Evolutionary conservation across 2,329 filamentous ascomycete genomes (phyloP).

Genomic region (Paecilomyces variotii): DNA sequence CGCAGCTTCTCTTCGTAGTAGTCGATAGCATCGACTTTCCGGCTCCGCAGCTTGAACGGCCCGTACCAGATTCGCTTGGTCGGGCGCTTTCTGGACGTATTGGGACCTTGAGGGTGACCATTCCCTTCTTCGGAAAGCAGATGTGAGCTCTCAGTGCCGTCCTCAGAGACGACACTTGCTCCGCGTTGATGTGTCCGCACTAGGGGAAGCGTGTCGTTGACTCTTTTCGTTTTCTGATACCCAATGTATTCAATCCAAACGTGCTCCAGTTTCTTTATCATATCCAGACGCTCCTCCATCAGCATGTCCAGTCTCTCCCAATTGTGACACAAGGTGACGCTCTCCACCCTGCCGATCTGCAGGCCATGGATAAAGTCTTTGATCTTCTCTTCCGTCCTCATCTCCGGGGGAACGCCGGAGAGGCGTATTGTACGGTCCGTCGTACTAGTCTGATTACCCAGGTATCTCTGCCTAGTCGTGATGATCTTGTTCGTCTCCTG

Average conservation of each 20-base stretch:
- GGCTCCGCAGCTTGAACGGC: slow-evolving; percentile 61
- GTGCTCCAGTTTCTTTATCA: slow-evolving; percentile 69
- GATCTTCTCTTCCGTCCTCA: slow-evolving; percentile 75
- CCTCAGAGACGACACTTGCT: slow-evolving; percentile 19
- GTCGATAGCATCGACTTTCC: slow-evolving; percentile 80
- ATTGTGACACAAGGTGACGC: slow-evolving; percentile 74
- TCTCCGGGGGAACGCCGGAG: slow-evolving; percentile 72
- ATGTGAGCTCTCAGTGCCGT: slow-evolving; percentile 53
- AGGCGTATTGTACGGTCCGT: slow-evolving; percentile 90
- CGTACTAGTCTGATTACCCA: slow-evolving; percentile 89
- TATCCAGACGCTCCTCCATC: slow-evolving; percentile 56
- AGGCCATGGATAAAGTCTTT: slow-evolving; percentile 81
- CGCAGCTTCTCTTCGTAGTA: slow-evolving; percentile 85
- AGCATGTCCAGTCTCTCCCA: slow-evolving; percentile 76
- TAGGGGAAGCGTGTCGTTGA: slow-evolving; percentile 38
- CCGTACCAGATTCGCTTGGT: slow-evolving; percentile 67
- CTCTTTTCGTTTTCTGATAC: slow-evolving; percentile 43
- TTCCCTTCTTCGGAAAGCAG: slow-evolving; percentile 42
- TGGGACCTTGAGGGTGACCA: slow-evolving; percentile 35
- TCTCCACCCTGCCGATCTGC: slow-evolving; percentile 82
- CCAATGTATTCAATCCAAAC: slow-evolving; percentile 73
- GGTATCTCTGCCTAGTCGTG: slow-evolving; percentile 75
- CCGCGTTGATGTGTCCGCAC: slow-evolving; percentile 41
- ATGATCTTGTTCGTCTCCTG: slow-evolving; percentile 80
- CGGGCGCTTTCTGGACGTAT: slow-evolving; percentile 52